Conservation (phyloP, 2,329 filamentous ascomycete genomes). For the Apiospora arundinis region DNA sequence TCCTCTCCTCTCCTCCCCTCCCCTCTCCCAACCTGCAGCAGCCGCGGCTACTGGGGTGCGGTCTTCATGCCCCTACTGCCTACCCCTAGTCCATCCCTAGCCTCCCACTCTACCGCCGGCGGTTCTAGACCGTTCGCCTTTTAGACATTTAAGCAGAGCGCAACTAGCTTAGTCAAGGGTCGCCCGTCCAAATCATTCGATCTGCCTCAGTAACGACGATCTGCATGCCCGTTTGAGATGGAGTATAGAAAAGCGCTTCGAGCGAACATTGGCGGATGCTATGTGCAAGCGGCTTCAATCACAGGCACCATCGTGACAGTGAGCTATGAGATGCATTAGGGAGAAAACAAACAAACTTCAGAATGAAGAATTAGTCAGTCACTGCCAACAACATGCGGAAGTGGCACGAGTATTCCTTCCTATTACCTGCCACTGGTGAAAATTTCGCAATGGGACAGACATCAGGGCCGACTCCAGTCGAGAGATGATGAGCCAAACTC, state of each 20-base stretch:
- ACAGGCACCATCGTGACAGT: neutral
- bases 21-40: neutral
- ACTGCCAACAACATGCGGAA: neutral
- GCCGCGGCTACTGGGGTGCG: neutral
- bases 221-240: neutral
- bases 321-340: neutral
- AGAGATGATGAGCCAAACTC: neutral
- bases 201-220: conserved; percentile 14
- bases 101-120: neutral
- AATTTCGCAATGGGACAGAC: too few species aligned
- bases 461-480: too few species aligned
- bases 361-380: too few species aligned
- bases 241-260: neutral
- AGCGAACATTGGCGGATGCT: neutral
- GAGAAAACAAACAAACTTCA: too few species aligned
- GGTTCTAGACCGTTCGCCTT: conserved; percentile 1
- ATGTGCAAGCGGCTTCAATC: neutral
- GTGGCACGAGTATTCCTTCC: neutral
- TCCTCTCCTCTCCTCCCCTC: neutral
- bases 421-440: too few species aligned
- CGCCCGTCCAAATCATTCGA: neutral
- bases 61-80: neutral
- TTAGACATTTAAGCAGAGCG: neutral
- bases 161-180: neutral
- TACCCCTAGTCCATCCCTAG: neutral